Evolutionary conservation across 257 asterid species (phyloP).

Genomic region (Apocynum venetum): DNA sequence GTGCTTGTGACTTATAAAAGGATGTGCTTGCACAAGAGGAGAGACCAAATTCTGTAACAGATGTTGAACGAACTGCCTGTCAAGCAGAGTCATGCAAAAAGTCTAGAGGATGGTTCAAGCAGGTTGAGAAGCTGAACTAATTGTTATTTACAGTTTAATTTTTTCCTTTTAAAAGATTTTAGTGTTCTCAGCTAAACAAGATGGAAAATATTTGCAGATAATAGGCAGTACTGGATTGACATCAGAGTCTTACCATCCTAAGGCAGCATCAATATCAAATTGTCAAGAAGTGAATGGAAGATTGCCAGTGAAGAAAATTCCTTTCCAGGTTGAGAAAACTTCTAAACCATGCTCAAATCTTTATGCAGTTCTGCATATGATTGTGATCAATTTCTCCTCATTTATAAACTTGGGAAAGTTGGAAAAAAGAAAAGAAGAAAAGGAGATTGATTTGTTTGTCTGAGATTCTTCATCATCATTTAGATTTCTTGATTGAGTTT

Average conservation of each 20-base stretch:
- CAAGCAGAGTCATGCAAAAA: slow-evolving; percentile 2
- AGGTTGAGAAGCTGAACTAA: too few relatives aligned
- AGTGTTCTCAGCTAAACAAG: too few relatives aligned
- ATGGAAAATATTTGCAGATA: neutral
- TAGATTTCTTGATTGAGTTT: neutral
- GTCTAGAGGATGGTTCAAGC: slow-evolving; percentile 12
- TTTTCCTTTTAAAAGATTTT: too few relatives aligned
- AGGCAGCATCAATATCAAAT: neutral
- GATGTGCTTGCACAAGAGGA: slow-evolving; percentile 7
- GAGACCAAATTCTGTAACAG: neutral
- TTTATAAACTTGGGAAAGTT: too few relatives aligned
- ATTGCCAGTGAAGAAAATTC: slow-evolving; percentile 1
- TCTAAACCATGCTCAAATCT: neutral
- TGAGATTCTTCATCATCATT: neutral
- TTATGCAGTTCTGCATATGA: too few relatives aligned
- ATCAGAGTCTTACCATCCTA: neutral
- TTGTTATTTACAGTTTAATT: too few relatives aligned
- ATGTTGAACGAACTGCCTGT: slow-evolving; percentile 2
- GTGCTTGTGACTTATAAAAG: neutral
- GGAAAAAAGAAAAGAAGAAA: neutral
- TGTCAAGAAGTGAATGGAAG: neutral
- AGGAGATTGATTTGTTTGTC: neutral
- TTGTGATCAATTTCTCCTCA: too few relatives aligned
- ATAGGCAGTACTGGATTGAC: neutral
- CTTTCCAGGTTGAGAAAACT: slow-evolving; percentile 13